Base-by-base conservation (phyloP, 2,329 filamentous ascomycete species). In the Nigrospora sphaerica region DNA sequence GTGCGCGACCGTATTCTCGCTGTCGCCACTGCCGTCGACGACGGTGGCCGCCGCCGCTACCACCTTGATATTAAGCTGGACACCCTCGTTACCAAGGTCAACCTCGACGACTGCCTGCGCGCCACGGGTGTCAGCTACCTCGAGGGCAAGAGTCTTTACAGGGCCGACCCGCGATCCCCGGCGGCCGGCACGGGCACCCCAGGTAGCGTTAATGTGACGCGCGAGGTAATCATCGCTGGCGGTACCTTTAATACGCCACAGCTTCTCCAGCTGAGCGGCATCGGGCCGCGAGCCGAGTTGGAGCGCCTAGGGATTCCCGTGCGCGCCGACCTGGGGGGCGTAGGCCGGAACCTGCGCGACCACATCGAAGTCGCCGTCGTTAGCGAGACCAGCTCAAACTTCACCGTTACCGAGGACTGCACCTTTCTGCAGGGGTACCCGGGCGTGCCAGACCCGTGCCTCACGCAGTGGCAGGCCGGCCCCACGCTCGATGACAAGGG, bases 301-400 rank as follows among this genome's bases (percentile, higher is more conserved):
- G 39, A 55, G 32, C 49, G 52, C 31, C 56, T 74, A 54, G 60
- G 65, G 18, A 82, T 84, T 49, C 62, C 69, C 1, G 68, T 81
- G 10, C 56, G 81, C 38, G 62, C 67, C 3, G 71, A 85, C 56
- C 68, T 81, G 1, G 81, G 80, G 0, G 82, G 80, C 41, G 81
- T 86, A 11, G 83, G 82, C 28, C 72, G 68, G 33, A 83, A 83
- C 60, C 65, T 83, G 53, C 63, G 66, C 53, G 73, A 77, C 40
- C 64, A 64, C 23, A 28, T 28, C 23, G 23, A 28, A 10, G 23
- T 28, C 0, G 59, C 59, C 32, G 54, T 67, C 16, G 51, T 65
- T 28, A 69, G 62, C 14, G 59, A 70, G 6, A 33, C 37, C 10
- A 66, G 50, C 14, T 67, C 53, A 34, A 51, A 54, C 16, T 50